These are phyloP conservation scores for Kickxella alabastrina DNA, from an alignment of 192 early-diverging fungal species.

Conservation along the genomic window DNA sequence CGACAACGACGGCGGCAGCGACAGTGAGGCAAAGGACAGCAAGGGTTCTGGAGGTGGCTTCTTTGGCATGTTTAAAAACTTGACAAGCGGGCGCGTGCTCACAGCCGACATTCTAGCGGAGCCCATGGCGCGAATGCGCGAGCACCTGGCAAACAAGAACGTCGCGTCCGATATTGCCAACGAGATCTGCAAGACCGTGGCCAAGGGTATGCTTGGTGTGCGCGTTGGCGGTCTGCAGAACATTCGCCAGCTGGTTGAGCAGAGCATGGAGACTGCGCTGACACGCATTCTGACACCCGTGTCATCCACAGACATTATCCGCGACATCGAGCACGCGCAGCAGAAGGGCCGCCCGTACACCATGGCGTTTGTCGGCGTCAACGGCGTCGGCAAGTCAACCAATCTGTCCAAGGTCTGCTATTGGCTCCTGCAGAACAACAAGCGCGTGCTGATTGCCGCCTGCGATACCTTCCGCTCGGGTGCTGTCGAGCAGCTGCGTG, in stretches of 20 bases:
- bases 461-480: conserved; percentile 96
- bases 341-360: conserved; percentile 74
- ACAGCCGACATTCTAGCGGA: conserved; percentile 68
- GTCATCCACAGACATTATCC: conserved; percentile 85
- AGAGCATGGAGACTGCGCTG: conserved; percentile 79
- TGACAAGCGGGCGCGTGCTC: conserved; percentile 70
- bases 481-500: conserved; percentile 91
- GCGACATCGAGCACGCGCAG: conserved; percentile 76
- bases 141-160: conserved; percentile 89
- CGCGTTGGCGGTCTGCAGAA: conserved; percentile 74
- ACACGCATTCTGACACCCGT: conserved; percentile 84
- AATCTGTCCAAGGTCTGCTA: conserved; percentile 94
- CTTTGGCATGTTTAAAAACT: conserved; percentile 66
- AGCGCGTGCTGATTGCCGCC: conserved; percentile 86
- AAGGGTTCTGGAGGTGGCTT: conserved; percentile 42
- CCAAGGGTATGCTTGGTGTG: conserved; percentile 65
- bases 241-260: conserved; percentile 66
- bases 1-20: conserved; percentile 54
- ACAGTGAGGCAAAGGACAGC: conserved; percentile 31
- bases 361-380: conserved; percentile 92
- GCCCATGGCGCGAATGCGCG: conserved; percentile 84
- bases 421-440: conserved; percentile 90
- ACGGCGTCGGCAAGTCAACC: conserved; percentile 92
- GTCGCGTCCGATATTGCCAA: conserved; percentile 86
- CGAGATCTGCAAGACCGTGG: conserved; percentile 79